Conservation (phyloP, 1,139 yeast species). For the Magnusiomyces paraingens region DNA sequence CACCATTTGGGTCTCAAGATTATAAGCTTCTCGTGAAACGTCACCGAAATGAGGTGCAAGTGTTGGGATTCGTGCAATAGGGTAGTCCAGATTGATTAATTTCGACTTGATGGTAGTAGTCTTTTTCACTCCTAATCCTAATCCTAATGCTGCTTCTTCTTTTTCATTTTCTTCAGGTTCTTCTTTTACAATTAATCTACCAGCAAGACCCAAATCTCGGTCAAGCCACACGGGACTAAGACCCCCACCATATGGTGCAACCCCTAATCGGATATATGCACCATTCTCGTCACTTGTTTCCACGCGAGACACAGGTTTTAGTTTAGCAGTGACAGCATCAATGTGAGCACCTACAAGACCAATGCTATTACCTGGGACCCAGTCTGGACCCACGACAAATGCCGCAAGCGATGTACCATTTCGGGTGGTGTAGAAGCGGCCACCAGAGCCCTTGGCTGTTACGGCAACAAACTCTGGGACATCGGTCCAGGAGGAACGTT, state of each 20-base stretch:
- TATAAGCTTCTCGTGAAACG: conserved; percentile 64
- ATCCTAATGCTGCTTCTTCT: too few relatives aligned
- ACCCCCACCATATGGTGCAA: conserved; percentile 87
- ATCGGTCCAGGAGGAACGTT: conserved; percentile 61
- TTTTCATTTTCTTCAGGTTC: too few relatives aligned
- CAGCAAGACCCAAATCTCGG: conserved; percentile 80
- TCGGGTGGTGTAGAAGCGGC: conserved; percentile 66
- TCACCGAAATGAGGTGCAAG: conserved; percentile 84
- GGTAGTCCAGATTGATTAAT: conserved; percentile 67
- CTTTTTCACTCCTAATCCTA: too few relatives aligned
- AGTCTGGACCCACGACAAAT: conserved; percentile 60
- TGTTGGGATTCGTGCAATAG: conserved; percentile 80
- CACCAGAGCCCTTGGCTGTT: conserved; percentile 30
- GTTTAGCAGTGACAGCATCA: conserved; percentile 61
- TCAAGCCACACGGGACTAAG: conserved; percentile 70
- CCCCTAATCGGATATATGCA: conserved; percentile 78
- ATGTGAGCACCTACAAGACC: conserved; percentile 87
- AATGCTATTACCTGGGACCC: conserved; percentile 67
- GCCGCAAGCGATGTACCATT: conserved; percentile 80
- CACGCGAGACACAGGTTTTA: conserved; percentile 75
- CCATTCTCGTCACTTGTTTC: conserved; percentile 39
- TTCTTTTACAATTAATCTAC: conserved; percentile 58
- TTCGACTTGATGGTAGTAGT: conserved; percentile 42
- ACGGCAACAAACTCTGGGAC: conserved; percentile 9
- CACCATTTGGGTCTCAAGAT: conserved; percentile 71